These are phyloP conservation scores for Capsaspora owczarzaki DNA, from an alignment of 78 protist species.

Conservation along the genomic window DNA sequence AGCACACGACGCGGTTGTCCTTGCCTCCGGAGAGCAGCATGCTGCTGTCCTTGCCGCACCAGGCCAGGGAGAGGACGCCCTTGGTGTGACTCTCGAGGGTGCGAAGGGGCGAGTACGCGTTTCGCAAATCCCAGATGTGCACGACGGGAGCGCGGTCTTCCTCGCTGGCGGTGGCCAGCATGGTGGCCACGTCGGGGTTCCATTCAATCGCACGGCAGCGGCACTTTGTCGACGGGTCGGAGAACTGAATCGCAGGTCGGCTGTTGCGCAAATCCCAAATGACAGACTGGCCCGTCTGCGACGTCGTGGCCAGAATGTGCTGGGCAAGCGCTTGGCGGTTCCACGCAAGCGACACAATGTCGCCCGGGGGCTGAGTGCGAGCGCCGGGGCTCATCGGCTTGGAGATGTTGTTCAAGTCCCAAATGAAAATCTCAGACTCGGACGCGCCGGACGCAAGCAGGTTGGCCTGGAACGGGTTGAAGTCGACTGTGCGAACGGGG, in stretches of 20 bases:
- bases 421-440: conserved; percentile 34
- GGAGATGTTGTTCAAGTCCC: conserved; percentile 23
- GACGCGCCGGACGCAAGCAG: conserved; percentile 57
- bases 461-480: conserved; percentile 34
- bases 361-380: background rate
- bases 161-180: conserved; percentile 37
- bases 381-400: conserved; percentile 9
- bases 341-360: background rate
- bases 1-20: conserved; percentile 55
- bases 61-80: conserved; percentile 49
- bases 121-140: conserved; percentile 63
- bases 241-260: background rate
- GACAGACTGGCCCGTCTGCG: conserved; percentile 19
- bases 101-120: conserved; percentile 37
- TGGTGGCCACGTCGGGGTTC: conserved; percentile 25
- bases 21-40: conserved; percentile 47
- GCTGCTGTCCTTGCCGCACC: conserved; percentile 42
- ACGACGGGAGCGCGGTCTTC: conserved; percentile 43
- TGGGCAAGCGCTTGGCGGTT: conserved; percentile 12
- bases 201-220: background rate
- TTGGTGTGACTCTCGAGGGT: conserved; percentile 29
- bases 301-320: conserved; percentile 51
- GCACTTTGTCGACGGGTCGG: background rate
- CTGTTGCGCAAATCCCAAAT: conserved; percentile 54
- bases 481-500: conserved; percentile 46